These are phyloP conservation scores for Simmondsia chinensis DNA, from an alignment of 148 eudicot genomes.

Conservation along the genomic window DNA sequence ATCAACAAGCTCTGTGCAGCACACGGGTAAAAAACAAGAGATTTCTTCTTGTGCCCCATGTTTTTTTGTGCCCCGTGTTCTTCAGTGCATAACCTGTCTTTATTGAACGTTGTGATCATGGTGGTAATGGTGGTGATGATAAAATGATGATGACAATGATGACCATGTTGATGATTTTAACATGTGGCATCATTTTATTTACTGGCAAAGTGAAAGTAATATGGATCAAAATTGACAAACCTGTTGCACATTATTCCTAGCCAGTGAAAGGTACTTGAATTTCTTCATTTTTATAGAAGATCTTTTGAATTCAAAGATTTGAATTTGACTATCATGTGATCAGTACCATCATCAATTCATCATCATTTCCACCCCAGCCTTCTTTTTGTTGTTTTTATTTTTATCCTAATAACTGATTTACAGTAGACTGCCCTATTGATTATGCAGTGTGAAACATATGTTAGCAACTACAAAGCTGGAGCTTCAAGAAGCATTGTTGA, in stretches of 20 bases:
- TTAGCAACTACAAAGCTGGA: slow-evolving; percentile 53
- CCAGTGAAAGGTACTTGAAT: too few species aligned
- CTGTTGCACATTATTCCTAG: too few species aligned
- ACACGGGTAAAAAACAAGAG: slow-evolving; percentile 55
- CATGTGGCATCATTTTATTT: too few species aligned
- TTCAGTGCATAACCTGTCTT: neutral
- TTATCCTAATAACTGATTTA: neutral
- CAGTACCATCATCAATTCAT: too few species aligned
- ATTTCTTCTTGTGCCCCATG: neutral
- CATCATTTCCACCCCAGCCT: slow-evolving; percentile 1
- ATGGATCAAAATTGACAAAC: too few species aligned
- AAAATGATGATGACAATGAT: too few species aligned
- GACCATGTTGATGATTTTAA: too few species aligned
- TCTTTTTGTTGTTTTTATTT: neutral
- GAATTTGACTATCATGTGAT: neutral
- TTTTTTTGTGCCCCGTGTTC: neutral
- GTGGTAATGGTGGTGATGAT: neutral
- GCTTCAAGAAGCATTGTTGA: slow-evolving; percentile 53
- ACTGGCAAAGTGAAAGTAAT: too few species aligned
- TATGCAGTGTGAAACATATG: slow-evolving; percentile 69
- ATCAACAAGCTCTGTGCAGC: slow-evolving; percentile 64
- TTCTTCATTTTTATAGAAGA: neutral
- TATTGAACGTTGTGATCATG: neutral
- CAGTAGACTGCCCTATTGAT: neutral
- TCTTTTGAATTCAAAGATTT: neutral